phyloP scores from a whole-genome alignment of 768 basidiomycete genomes.

The Trametes cubensis region DNA sequence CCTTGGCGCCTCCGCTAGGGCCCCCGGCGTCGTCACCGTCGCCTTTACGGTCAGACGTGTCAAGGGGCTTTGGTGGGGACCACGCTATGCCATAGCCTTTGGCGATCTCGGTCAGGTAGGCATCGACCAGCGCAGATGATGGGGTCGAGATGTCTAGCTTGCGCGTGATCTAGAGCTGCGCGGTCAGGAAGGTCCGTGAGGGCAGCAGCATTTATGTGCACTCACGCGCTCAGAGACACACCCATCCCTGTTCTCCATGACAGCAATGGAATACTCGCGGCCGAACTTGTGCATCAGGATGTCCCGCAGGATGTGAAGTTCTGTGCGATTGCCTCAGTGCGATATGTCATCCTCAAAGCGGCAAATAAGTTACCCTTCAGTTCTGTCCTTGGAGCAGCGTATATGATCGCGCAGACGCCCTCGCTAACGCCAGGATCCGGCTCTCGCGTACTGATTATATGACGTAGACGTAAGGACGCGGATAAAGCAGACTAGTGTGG shows the following conservation, averaged over 20 bases:
- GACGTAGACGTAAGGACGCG: not conserved
- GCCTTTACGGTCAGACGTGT: constrained; percentile 19
- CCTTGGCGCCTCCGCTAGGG: constrained; percentile 43
- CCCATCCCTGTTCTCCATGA: constrained; percentile 81
- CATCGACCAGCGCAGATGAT: constrained; percentile 74
- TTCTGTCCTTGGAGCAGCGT: constrained; percentile 90
- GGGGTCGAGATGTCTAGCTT: constrained; percentile 78
- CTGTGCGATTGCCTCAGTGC: constrained; percentile 41
- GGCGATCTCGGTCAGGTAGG: constrained; percentile 87
- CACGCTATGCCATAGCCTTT: constrained; percentile 82
- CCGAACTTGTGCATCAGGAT: constrained; percentile 96
- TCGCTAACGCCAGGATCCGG: constrained; percentile 88
- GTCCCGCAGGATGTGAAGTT: constrained; percentile 88
- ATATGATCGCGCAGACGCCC: constrained; percentile 85
- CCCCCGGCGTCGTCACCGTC: constrained; percentile 33
- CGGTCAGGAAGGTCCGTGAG: not conserved
- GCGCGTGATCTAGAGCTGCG: constrained; percentile 58
- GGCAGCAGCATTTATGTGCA: not conserved
- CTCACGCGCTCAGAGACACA: constrained; percentile 85
- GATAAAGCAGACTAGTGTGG: not conserved
- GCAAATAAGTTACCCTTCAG: constrained; percentile 63
- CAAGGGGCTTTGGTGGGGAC: constrained; percentile 43
- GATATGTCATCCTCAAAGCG: not conserved
- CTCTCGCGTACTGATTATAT: constrained; percentile 59
- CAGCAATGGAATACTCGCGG: constrained; percentile 81